Evolutionary conservation across 352 stramenopile genomes (phyloP), one percentile per base, ranked within the genome.

Genomic region (Globisporangium carolinianum): DNA sequence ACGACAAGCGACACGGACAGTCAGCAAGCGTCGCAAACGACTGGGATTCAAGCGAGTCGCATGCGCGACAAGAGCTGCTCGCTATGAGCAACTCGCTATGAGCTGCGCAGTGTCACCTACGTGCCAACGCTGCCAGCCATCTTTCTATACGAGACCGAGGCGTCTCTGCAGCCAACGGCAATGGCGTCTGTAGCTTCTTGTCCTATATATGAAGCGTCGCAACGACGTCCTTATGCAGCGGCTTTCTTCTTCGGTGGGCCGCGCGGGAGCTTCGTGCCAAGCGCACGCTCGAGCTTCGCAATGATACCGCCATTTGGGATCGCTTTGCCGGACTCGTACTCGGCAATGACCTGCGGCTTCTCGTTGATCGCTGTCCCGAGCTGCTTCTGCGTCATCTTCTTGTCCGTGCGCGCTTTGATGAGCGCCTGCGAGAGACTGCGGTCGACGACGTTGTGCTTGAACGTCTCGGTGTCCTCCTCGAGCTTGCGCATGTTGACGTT

Each of bases 351-450:
- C 71, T 98, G 95, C 43, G 96, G 95, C 71, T 99, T 98, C 66
- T 97, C 90, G 68, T 97, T 97, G 61, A 98, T 96, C 50, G 79
- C 68, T 9, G 96, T 98, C 8, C 92, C 97, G 47, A 99, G 77
- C 60, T 98, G 86, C 70, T 99, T 99, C 83, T 99, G 97, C 24
- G 95, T 98, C 89, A 98, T 96, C 77, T 98, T 98, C 76, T 99
- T 99, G 14, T 90, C 95, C 58, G 84, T 94, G 14, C 97, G 91
- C 18, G 96, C 97, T 73, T 99, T 96, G 75, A 95, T 89, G 32
- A 99, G 90, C 14, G 94, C 90, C 72, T 98, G 81, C 47, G 86
- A 91, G 18, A 97, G 68, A 39, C 72, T 91, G 58, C 82, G 83
- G 68, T 96, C 86, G 50, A 95, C 87, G 2, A 73, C 77, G 24